phyloP scores from a whole-genome alignment of 176 grass and related monocot genomes.

The Bolboschoenus planiculmis region DNA sequence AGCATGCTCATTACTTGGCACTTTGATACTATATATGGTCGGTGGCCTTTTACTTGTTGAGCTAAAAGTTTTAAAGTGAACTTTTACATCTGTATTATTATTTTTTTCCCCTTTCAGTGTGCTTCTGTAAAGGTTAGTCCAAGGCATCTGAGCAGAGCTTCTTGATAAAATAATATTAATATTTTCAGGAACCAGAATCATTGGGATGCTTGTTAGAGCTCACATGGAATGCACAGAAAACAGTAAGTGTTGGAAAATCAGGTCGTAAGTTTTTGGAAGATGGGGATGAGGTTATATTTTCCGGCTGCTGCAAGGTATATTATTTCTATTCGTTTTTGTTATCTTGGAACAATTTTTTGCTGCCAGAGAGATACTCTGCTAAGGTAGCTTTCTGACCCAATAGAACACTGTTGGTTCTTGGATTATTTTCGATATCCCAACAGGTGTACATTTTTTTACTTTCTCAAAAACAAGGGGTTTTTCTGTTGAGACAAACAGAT shows the following conservation, averaged over 20 bases:
- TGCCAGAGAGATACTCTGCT: neutral
- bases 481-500: neutral
- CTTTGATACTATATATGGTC: neutral
- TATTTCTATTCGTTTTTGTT: neutral
- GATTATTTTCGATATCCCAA: neutral
- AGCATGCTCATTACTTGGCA: neutral
- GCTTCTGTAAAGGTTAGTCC: neutral
- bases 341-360: neutral
- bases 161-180: neutral
- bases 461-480: neutral
- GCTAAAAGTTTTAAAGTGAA: neutral
- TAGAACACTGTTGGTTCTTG: neutral
- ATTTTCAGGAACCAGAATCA: conserved; percentile 60
- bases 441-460: neutral
- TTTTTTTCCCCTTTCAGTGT: neutral
- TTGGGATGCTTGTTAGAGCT: conserved; percentile 87
- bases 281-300: conserved; percentile 89
- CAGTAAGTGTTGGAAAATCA: conserved; percentile 45
- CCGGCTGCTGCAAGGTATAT: conserved; percentile 78
- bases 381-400: neutral
- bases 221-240: conserved; percentile 85
- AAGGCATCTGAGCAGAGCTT: neutral
- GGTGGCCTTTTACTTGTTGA: neutral
- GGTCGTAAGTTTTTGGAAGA: conserved; percentile 78
- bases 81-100: neutral